Evolutionary conservation across 345 rosid genomes (phyloP), one percentile per base, ranked within the genome.

Genomic region (Microthlaspi erraticum): DNA sequence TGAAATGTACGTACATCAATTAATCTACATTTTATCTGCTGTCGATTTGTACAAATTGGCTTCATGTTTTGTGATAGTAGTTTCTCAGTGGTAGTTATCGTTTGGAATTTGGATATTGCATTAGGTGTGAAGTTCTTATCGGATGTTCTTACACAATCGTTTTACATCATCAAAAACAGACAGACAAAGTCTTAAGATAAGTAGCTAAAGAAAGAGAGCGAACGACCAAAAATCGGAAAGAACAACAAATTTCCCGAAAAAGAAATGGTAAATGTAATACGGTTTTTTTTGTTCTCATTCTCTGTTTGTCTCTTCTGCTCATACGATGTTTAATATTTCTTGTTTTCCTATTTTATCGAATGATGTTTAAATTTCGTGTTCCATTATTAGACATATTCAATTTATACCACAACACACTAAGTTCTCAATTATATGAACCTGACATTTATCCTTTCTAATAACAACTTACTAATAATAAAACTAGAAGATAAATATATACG

Each of bases 71-170:
- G 13, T 37, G 34, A 64, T 34, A 34, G 2, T 34, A 44, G 10
- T 49, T 36, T 48, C 19, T 49, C 34, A 68, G 23, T 41, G 64
- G 55, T 68, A 68, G 56, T 57, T 36, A 20, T 57, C 57, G 10
- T 68, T 55, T 68, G 63, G 64, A 69, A 6, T 68, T 55, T 68
- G 63, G 64, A 69, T 58, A 23, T 23, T 36, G 38, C 23, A 69
- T 68, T 58, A 69, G 73, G 73, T 69, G 38, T 69, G 57, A 58
- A 69, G 59, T 37, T 49, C 39, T 70, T 37, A 59, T 70, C 66
- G 20, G 9, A 37, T 38, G 58, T 48, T 59, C 33, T 55, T 23
- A 55, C 53, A 12, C 18, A 32, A 42, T 67, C 54, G 44, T 43
- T 55, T n/a, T 68, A 19, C 6, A 16, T 56, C 16, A 44, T 44